These are phyloP conservation scores for Exophiala sp. DNA, from an alignment of 2,329 filamentous ascomycete species.

Conservation along the genomic window DNA sequence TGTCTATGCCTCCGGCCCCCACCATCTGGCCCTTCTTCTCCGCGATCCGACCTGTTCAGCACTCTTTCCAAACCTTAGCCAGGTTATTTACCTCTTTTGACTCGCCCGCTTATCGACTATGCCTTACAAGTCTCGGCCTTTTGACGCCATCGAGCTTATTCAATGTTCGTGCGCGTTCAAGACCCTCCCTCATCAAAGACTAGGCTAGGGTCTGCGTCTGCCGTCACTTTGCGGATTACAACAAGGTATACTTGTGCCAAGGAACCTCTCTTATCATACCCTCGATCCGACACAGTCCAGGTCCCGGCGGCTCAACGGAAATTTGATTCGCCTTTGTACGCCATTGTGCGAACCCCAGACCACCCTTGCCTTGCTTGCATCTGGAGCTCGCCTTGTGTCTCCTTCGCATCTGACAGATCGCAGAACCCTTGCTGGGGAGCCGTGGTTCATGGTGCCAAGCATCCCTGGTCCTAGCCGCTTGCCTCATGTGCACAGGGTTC, in stretches of 20 bases:
- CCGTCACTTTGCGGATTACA: neutral
- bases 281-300: neutral
- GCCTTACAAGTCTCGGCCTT: neutral
- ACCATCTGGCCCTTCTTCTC: neutral
- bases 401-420: slow-evolving; percentile 13
- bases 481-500: slow-evolving; percentile 3
- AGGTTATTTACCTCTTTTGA: neutral
- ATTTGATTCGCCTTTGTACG: slow-evolving; percentile 22
- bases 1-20: neutral
- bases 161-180: neutral
- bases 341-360: slow-evolving; percentile 11
- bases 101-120: neutral
- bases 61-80: neutral
- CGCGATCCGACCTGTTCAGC: neutral
- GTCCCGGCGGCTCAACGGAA: slow-evolving; percentile 15
- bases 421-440: slow-evolving; percentile 7
- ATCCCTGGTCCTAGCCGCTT: slow-evolving; percentile 9
- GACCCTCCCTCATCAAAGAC: neutral
- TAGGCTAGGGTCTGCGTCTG: neutral
- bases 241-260: neutral
- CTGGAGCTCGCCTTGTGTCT: neutral
- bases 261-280: neutral
- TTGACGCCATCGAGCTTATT: neutral
- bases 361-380: slow-evolving; percentile 9
- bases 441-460: neutral